These are phyloP conservation scores for Boletus vermiculosoides DNA, from an alignment of 768 basidiomycete genomes.

Conservation along the genomic window DNA sequence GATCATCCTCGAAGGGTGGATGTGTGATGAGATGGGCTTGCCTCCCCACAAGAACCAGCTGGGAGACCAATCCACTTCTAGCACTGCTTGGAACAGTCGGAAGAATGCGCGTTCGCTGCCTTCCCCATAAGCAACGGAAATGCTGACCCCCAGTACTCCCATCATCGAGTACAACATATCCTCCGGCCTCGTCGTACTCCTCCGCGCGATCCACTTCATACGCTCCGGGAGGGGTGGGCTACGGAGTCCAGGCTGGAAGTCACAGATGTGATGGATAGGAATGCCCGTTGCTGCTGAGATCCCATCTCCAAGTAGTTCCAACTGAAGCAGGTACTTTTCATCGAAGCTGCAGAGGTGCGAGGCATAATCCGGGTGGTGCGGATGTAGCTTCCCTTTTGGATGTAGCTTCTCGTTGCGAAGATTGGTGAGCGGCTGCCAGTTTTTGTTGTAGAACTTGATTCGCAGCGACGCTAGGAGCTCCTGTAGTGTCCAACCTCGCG, in stretches of 20 bases:
- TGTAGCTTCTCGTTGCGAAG: too few species aligned
- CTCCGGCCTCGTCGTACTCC: conserved; percentile 9
- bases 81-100: neutral
- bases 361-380: neutral
- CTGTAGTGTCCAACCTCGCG: conserved; percentile 3
- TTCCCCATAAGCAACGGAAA: neutral
- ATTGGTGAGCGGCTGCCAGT: too few species aligned
- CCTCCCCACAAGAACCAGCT: neutral
- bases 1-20: neutral
- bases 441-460: neutral
- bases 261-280: neutral
- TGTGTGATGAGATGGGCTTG: neutral
- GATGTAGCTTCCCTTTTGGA: too few species aligned
- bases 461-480: conserved; percentile 13
- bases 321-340: neutral
- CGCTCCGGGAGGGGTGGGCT: neutral
- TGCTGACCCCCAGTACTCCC: neutral
- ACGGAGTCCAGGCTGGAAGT: neutral
- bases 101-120: neutral
- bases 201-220: conserved; percentile 17
- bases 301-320: neutral
- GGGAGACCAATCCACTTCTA: neutral
- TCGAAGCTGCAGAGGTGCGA: neutral
- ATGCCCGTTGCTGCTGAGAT: neutral
- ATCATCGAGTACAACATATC: too few species aligned